Base-by-base conservation (phyloP, 495 filamentous ascomycete species). In the Bryoglossum gracile region DNA sequence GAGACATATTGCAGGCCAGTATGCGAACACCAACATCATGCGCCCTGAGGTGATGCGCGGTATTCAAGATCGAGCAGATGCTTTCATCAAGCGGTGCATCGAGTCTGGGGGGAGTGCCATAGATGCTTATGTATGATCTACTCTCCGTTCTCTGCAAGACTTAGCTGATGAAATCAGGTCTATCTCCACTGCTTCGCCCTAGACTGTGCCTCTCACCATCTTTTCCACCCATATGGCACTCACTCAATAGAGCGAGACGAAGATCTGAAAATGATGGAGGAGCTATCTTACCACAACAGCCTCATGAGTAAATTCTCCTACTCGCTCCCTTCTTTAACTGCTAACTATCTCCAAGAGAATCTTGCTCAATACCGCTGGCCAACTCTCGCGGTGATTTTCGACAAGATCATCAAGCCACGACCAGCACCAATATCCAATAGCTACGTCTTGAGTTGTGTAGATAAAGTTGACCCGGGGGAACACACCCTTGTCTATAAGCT, bases 1-100 rank as follows among this genome's bases (percentile, higher is more conserved):
- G 76, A 68, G 81, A 3, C 59, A 79, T 18, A 66, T 83, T 32
- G 80, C 78, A 0, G 76, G 82, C 51, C 71, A 78, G 43, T 85
- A 85, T 57, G 78, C 81, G 19, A 84, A 83, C 62, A 75, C 74
- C 26, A 85, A 82, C 59, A 65, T 85, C 40, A 64, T 82, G 52
- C 73, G 72, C 17, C 54, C 68, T 1, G 59, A 67, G 6, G 70
- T 76, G 0, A 57, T 83, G 16, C 61, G 65, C 10, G 77, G 73
- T 3, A 80, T 84, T 26, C 58, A 64, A 19, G 71, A 80, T 48
- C 62, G 77, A 6, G 77, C 79, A 0, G 62, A 45, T 33, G 65
- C 64, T 16, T 81, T 83, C 47, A 59, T 78, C 0, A 60, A 65
- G 14, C 69, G 66, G 48, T 82, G 80, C 40, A 47, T 51, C 18